Percentiles rank a stretch among this genome's conserved stretches.
Evolutionary conservation across 2,329 filamentous ascomycete genomes (phyloP).

Genomic region (Paecilomyces fulvus): DNA sequence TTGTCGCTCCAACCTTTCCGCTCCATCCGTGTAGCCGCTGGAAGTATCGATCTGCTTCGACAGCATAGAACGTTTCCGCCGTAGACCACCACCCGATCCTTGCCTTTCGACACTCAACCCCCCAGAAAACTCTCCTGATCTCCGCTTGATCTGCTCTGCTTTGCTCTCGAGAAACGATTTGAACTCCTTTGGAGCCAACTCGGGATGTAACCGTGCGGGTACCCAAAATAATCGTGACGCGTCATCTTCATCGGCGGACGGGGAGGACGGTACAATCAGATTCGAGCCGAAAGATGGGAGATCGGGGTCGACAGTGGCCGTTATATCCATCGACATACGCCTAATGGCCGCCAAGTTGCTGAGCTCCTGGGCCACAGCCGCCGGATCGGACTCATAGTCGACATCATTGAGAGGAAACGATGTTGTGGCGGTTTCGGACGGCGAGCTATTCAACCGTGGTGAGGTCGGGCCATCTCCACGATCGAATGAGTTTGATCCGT

Average conservation of each 20-base stretch:
- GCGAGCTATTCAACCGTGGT: constrained; percentile 44
- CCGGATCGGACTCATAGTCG: constrained; percentile 82
- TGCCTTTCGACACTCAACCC: constrained; percentile 45
- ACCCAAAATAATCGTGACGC: constrained; percentile 90
- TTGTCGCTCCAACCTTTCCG: constrained; percentile 68
- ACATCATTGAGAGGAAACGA: constrained; percentile 72
- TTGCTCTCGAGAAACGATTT: constrained; percentile 92
- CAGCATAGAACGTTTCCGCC: constrained; percentile 90
- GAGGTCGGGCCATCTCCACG: constrained; percentile 43
- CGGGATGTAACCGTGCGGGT: constrained; percentile 84
- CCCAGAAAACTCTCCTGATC: constrained; percentile 66
- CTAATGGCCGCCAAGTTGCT: constrained; percentile 86
- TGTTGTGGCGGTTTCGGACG: constrained; percentile 48
- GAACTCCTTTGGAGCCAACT: constrained; percentile 91
- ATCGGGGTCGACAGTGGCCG: constrained; percentile 52
- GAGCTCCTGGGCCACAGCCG: constrained; percentile 81
- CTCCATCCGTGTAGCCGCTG: constrained; percentile 70
- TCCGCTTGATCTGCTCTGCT: constrained; percentile 78
- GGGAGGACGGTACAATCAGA: constrained; percentile 35
- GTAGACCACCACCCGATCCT: constrained; percentile 51
- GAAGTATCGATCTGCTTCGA: constrained; percentile 81
- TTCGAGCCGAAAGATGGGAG: constrained; percentile 35
- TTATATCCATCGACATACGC: constrained; percentile 90
- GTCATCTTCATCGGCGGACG: constrained; percentile 67
- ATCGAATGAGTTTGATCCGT: constrained; percentile 24